Evolutionary conservation across 768 basidiomycete genomes (phyloP), one percentile per base, ranked within the genome.

Genomic region (Naganishia randhawae): DNA sequence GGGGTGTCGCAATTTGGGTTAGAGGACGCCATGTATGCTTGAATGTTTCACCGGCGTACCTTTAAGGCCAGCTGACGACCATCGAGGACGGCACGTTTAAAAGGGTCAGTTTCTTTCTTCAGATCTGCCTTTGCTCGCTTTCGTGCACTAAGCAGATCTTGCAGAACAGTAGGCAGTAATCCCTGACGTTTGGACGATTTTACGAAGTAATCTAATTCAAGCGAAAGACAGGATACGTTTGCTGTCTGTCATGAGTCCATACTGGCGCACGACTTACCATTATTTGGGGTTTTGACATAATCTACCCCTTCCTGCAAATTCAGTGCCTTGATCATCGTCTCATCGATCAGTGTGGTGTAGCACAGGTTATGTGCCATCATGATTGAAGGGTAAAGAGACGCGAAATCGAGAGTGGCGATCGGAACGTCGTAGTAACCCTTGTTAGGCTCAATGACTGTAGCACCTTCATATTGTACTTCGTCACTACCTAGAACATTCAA

Each of bases 291-390:
- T 74, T 89, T 86, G 66, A 91, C 88, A 75, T 96, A 99, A 80
- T 99, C 95, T 8, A 87, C 84, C 71, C 90, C 92, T 76, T 89
- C 91, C 37, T 86, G 85, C 22, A 98, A 83, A 9, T 83, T 81
- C 16, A 98, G 82, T 22, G 89, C 85, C 22, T 92, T 89, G 14
- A 95, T 88, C 0, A 88, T 89, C 6, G 67, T 50, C 77, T 86
- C 89, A 70, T 96, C 91, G 41, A 97, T 79, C n/a, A 98, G 83
- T 0, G 96, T 97, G 0, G 96, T 97, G 76, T 98, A 99, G 79
- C 96, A 99, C 0, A 99, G 82, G 77, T 99, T 99, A 80, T 99
- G 96, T 2, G 95, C 96, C 94, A 97, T 97, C 96, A 99, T 99
- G 81, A 99, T 98, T 0, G 96, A 98, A 3, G 96, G 96, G 80